Percentiles rank a stretch among this genome's conserved stretches.
Evolutionary conservation across 2,329 filamentous ascomycete genomes (phyloP).

Genomic region (Aspergillus ustus): DNA sequence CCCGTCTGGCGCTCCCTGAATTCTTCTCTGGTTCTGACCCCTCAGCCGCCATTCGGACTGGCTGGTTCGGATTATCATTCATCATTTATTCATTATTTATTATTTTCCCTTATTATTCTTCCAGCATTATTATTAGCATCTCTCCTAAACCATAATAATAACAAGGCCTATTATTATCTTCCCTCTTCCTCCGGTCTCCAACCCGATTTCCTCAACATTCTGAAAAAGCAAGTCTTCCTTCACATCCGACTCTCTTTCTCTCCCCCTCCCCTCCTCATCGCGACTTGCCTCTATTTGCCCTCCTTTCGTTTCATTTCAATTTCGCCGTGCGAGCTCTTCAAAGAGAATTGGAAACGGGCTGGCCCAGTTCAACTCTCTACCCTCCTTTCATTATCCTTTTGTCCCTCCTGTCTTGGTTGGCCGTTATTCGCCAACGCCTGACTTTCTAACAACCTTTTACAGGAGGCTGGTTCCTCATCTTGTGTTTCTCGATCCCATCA

Average conservation of each 20-base stretch:
- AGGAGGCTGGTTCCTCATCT: slow-evolving; percentile 45
- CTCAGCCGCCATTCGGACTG: slow-evolving; percentile 15
- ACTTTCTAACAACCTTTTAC: slow-evolving; percentile 24
- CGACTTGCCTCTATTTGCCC: slow-evolving; percentile 22
- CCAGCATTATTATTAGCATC: slow-evolving; percentile 21
- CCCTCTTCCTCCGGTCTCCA: slow-evolving; percentile 11
- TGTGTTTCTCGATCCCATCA: slow-evolving; percentile 26
- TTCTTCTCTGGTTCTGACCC: slow-evolving; percentile 24
- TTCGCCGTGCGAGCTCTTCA: slow-evolving; percentile 41
- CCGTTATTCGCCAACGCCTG: slow-evolving; percentile 25
- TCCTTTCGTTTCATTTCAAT: slow-evolving; percentile 30
- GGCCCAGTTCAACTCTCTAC: slow-evolving; percentile 41
- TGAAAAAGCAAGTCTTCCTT: slow-evolving; percentile 31
- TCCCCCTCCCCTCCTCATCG: slow-evolving; percentile 21
- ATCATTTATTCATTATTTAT: slow-evolving; percentile 21
- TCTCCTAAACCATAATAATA: slow-evolving; percentile 17
- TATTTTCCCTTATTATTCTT: slow-evolving; percentile 17
- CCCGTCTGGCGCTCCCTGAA: slow-evolving; percentile 29
- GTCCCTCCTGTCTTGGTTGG: slow-evolving; percentile 28
- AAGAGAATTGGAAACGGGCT: slow-evolving; percentile 40
- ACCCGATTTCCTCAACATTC: slow-evolving; percentile 20
- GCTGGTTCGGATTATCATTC: slow-evolving; percentile 21
- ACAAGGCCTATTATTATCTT: slow-evolving; percentile 23
- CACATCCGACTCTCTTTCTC: slow-evolving; percentile 29
- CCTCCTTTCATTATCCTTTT: slow-evolving; percentile 23